Base-by-base conservation (phyloP, 495 filamentous ascomycete species). In the Aspergillus olivimuriae region DNA sequence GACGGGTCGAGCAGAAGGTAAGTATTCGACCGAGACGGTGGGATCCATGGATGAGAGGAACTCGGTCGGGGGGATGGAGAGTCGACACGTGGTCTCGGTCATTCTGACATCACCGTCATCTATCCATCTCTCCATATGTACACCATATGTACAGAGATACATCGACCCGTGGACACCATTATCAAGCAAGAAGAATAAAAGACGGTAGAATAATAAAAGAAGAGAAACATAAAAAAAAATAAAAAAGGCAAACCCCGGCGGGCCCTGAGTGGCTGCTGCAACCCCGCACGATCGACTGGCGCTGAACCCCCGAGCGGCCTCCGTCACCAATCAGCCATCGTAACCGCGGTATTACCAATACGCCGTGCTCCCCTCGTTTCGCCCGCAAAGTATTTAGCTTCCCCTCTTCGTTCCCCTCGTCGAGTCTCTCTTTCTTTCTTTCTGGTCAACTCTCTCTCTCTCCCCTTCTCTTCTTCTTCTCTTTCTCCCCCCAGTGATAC, bases 391-490 rank as follows among this genome's bases (percentile, higher is more conserved):
- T 28, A 28, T 28, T 28, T 28, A 11, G 24, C 8, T 8, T 21
- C 10, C 28, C n/a, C 14, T n/a, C 8, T 12, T n/a, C 22, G 15
- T 39, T 30, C 31, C 34, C 15, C 43, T 32, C 23, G 14, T 31
- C 11, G 5, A 28, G 11, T 6, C 24, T 32, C 20, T 18, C 16
- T 36, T 19, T 36, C 16, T 18, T n/a, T 11, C 14, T 17, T 23
- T 18, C 23, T 32, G 24, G 3, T 26, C 26, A 14, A 19, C 33
- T 26, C 21, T 35, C 35, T 14, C 23, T 36, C 31, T 43, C 36
- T 15, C 33, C 32, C 32, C 40, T 31, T 40, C 26, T 41, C 34
- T 12, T 28, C 40, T 42, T 28, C 28, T 17, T 26, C 33, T 40
- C 20, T 16, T 45, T 19, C 34, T 33, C 21, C 23, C 26, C 17